A percentile compares a stretch with the other conserved stretches of the same genome.
Conservation (phyloP, 257 asterid species). For the Nicotiana knightiana region DNA sequence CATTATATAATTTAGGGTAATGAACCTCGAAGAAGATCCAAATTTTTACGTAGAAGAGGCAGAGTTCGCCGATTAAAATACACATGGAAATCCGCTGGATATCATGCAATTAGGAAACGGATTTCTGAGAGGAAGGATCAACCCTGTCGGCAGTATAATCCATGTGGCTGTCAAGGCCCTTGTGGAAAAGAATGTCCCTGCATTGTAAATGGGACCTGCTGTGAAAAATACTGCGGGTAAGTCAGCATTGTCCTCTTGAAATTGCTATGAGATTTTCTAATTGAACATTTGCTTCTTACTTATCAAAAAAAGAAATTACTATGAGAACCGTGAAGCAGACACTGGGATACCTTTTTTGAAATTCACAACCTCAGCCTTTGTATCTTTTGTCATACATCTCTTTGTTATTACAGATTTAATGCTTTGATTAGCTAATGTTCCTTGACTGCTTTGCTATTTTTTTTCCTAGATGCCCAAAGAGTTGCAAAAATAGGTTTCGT, state of each 20-base stretch:
- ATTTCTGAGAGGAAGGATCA: slow-evolving; percentile 88
- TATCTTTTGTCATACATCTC: not conserved
- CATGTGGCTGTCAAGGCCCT: slow-evolving; percentile 84
- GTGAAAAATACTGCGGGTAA: slow-evolving; percentile 98
- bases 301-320: not conserved
- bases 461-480: slow-evolving; percentile 74
- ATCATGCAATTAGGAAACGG: slow-evolving; percentile 76
- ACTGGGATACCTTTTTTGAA: slow-evolving; percentile 98
- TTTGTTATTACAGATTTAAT: not conserved
- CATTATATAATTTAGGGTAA: slow-evolving; percentile 43
- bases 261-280: not conserved
- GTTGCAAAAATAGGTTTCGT: slow-evolving; percentile 89
- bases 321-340: slow-evolving; percentile 39
- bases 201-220: slow-evolving; percentile 74
- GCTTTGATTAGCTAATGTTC: not conserved
- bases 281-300: not conserved
- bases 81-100: slow-evolving; percentile 94
- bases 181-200: slow-evolving; percentile 95
- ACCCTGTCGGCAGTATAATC: slow-evolving; percentile 91
- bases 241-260: slow-evolving; percentile 12
- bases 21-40: slow-evolving; percentile 80
- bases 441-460: slow-evolving; percentile 9
- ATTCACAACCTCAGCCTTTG: slow-evolving; percentile 37
- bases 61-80: slow-evolving; percentile 94
- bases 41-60: slow-evolving; percentile 83